A percentile compares a stretch with the other conserved stretches of the same genome.
These are phyloP conservation scores for Ananas comosus DNA, from an alignment of 176 grass and related monocot genomes.

Conservation along the genomic window DNA sequence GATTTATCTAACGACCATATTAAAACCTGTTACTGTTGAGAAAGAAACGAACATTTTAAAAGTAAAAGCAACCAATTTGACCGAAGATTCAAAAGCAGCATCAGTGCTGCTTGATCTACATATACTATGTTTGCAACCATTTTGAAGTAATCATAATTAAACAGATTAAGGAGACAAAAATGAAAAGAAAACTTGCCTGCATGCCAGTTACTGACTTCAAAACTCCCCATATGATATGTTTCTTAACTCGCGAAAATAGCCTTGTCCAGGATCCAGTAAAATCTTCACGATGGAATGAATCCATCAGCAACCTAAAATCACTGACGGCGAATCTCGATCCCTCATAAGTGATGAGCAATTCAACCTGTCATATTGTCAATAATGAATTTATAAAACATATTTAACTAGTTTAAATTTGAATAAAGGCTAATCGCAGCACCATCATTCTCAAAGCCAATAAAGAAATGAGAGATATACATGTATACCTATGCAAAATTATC, in stretches of 20 bases:
- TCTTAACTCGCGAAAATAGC: conserved; percentile 87
- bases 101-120: conserved; percentile 3
- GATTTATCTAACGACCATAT: too few species aligned
- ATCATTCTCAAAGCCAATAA: too few species aligned
- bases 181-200: conserved; percentile 52
- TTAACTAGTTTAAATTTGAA: neutral
- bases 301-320: conserved; percentile 92
- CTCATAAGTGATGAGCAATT: conserved; percentile 93
- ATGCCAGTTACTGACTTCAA: conserved; percentile 94
- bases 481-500: too few species aligned
- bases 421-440: too few species aligned
- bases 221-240: conserved; percentile 95
- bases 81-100: too few species aligned
- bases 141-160: neutral
- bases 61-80: too few species aligned
- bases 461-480: too few species aligned
- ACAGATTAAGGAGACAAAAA: conserved; percentile 2
- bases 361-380: conserved; percentile 44
- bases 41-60: too few species aligned
- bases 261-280: conserved; percentile 88
- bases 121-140: conserved; percentile 12
- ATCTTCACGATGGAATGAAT: conserved; percentile 92
- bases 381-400: neutral
- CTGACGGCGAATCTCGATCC: conserved; percentile 71
- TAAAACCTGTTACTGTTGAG: too few species aligned